Evolutionary conservation across 1,284 basidiomycete genomes (phyloP).

Genomic region (Fomitopsis pinicola): DNA sequence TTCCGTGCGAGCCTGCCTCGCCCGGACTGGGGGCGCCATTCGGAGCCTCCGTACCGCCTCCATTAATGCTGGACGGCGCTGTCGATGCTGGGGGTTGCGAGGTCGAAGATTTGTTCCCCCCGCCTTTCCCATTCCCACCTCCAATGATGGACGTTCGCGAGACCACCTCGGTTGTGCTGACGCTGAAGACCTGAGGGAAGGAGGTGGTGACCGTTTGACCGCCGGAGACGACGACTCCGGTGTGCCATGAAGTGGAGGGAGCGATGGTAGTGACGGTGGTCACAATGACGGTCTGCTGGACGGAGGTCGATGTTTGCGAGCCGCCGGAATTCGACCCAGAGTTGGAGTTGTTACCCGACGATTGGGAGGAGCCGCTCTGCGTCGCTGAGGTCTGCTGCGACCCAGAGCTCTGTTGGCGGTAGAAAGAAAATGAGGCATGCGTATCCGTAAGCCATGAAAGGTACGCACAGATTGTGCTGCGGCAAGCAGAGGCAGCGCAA

Average conservation of each 20-base stretch:
- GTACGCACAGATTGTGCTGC: conserved; percentile 31
- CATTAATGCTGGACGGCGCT: conserved; percentile 48
- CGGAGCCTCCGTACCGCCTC: conserved; percentile 39
- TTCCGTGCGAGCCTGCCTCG: conserved; percentile 29
- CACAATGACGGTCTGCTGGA: conserved; percentile 1
- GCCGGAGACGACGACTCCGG: conserved; percentile 25
- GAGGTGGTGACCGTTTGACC: conserved; percentile 29
- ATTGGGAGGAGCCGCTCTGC: not conserved
- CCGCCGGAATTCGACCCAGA: conserved; percentile 18
- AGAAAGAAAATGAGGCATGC: not conserved
- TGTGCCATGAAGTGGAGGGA: conserved; percentile 25
- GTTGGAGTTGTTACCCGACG: conserved; percentile 17
- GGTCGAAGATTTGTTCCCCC: conserved; percentile 22
- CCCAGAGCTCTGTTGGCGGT: not conserved
- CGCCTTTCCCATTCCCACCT: conserved; percentile 18
- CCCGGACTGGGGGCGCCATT: conserved; percentile 49
- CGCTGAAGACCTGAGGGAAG: conserved; percentile 26
- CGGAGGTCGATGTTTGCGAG: conserved; percentile 12
- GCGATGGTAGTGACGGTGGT: conserved; percentile 5
- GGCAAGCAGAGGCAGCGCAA: conserved; percentile 29
- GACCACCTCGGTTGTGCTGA: conserved; percentile 35
- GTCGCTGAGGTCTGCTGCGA: conserved; percentile 7
- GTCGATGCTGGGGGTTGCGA: conserved; percentile 46
- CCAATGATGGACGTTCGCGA: conserved; percentile 23
- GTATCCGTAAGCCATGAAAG: not conserved